Evolutionary conservation across 2,329 filamentous ascomycete species (phyloP), one percentile per base, ranked within the genome.

Genomic region (Exophiala sp.): DNA sequence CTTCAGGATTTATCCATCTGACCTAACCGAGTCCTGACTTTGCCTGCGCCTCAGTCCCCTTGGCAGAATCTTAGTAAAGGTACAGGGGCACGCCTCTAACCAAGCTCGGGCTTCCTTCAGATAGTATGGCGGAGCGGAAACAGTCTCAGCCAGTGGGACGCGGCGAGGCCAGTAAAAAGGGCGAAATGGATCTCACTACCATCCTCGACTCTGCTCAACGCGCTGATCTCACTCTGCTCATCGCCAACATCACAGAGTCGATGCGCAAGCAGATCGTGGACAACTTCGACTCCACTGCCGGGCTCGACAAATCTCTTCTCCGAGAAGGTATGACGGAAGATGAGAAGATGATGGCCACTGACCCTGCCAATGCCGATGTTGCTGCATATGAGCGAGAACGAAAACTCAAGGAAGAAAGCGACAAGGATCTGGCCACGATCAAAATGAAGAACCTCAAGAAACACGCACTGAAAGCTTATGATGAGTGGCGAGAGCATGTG

Each of bases 401-500:
- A 22, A 62, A 60, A 41, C 38, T 62, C 19, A 59, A 62, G 41
- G 57, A 58, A 68, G 72, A 60, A 73, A 74, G 35, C 41, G 51
- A 60, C 46, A 62, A 62, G 51, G 63, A 64, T 37, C 48, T 64
- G 16, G 49, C 49, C 6, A 53, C 52, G 27, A 52, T 50, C 30
- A 57, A 60, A 52, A 43, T 61, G 50, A 55, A 64, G 53, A 64
- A 59, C 60, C 68, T 89, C 60, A 89, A 82, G 70, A 81, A 78
- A 55, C 82, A 85, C 46, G 77, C 82, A 1, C 65, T 94, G 3
- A 70, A 75, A 5, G 82, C 84, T 63, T 95, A 91, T 64, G 81
- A 85, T 50, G 84, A 88, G 57, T 97, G 91, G 91, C 80, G 87
- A 60, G 75, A 80, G 4, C 73, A 74, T 10, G 79, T 95, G 8